Evolutionary conservation across 1,284 basidiomycete genomes (phyloP), one percentile per base, ranked within the genome.

Genomic region (Porodaedalea pini): DNA sequence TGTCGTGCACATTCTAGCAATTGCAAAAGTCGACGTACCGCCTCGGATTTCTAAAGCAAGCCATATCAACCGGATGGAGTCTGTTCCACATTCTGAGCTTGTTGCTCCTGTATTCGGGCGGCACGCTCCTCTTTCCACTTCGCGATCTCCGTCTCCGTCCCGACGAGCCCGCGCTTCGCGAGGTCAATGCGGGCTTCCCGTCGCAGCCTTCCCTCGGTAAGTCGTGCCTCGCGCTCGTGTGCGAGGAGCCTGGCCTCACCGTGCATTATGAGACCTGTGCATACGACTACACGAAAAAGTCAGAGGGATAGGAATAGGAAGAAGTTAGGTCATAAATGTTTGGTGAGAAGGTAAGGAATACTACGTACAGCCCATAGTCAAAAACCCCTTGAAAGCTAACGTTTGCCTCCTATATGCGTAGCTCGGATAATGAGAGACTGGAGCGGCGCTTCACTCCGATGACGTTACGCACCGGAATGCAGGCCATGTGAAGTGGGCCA

Each of bases 101-200:
- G 51, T 50, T 59, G 36, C 49, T 31, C 39, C 10, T 31, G 17
- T 31, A 45, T 11, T 4, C 40, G 67, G 62, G 37, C 65, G 70
- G 75, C 74, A 63, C 67, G 70, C 60, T 73, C 74, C 19, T 76
- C 79, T 67, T 82, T 86, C 92, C 92, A 94, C 67, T 83, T 85
- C 39, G 82, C 76, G 47, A 94, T 93, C 65, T 90, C 90, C 8
- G 85, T 83, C 70, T 94, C 92, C 6, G 90, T 92, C 3, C 85
- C 83, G 58, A 94, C 80, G 48, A 90, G 76, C 17, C 91, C 91
- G 61, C 81, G 79, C 37, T 81, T 78, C 11, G 86, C 83, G 54
- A 94, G 79, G 54, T 90, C 89, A 40, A 86, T 74, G 31, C 88
- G 79, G 11, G 92, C 92, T 67, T 89, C 78, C 51, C 81, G 79